Conservation (phyloP, 345 rosid genomes). For the Psidium guajava region DNA sequence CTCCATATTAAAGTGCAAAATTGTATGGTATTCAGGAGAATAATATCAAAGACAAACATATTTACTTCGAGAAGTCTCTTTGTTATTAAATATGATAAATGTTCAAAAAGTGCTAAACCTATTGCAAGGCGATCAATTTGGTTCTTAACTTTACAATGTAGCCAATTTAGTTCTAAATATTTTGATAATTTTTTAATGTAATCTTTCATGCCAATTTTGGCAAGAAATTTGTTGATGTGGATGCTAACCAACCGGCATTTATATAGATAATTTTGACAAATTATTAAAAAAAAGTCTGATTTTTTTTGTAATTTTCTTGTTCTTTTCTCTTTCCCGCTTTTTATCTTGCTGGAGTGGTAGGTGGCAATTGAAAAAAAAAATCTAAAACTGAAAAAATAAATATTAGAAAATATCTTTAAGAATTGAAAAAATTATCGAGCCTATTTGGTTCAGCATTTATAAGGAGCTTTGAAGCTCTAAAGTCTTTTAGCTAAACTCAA, state of each 20-base stretch:
- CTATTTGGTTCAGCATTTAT: no score
- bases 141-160: rapidly evolving
- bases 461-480: no score
- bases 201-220: rapidly evolving
- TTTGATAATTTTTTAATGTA: neutral
- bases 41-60: neutral
- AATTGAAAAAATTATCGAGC: no score
- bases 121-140: neutral
- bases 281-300: no score
- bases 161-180: neutral
- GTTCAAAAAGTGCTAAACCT: neutral
- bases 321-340: neutral
- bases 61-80: neutral
- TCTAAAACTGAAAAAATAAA: no score
- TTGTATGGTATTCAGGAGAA: neutral
- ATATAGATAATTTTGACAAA: no score
- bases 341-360: neutral
- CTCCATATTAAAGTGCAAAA: neutral
- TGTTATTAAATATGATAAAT: neutral
- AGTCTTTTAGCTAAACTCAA: no score
- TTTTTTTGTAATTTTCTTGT: neutral
- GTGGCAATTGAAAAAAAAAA: neutral
- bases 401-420: no score
- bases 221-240: neutral
- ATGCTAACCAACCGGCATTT: no score